Conservation (phyloP, 1,139 yeast species). For the Hansenula sp. region DNA sequence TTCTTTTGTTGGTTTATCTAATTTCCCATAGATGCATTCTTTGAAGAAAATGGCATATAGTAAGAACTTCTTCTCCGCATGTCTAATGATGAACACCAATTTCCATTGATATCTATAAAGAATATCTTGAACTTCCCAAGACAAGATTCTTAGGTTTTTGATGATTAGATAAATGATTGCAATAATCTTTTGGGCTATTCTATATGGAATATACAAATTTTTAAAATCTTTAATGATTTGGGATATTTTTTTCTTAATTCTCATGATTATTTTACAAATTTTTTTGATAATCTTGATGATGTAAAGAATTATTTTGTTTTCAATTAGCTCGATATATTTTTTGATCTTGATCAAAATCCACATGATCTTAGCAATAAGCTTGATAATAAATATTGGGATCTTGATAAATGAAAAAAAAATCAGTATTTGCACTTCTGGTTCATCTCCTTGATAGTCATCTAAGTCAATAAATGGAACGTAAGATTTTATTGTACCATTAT, state of each 20-base stretch:
- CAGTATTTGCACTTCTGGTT: slow-evolving; percentile 2
- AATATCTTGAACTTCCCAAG: slow-evolving; percentile 12
- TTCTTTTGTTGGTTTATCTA: slow-evolving; percentile 7
- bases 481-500: background rate
- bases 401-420: slow-evolving; percentile 1
- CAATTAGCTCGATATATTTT: slow-evolving; percentile 7
- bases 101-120: slow-evolving; percentile 15
- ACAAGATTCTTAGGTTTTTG: slow-evolving; percentile 6
- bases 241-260: slow-evolving; percentile 4
- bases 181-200: slow-evolving; percentile 3
- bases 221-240: background rate
- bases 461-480: slow-evolving; percentile 7
- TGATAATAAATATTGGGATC: slow-evolving; percentile 6
- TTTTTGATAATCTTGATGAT: slow-evolving; percentile 7
- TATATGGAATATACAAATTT: background rate
- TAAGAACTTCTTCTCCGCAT: slow-evolving; percentile 8
- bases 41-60: slow-evolving; percentile 9
- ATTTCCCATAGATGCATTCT: slow-evolving; percentile 7
- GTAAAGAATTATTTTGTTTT: slow-evolving; percentile 6
- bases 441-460: slow-evolving; percentile 2
- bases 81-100: slow-evolving; percentile 7
- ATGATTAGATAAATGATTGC: slow-evolving; percentile 5
- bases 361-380: slow-evolving; percentile 8
- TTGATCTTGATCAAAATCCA: slow-evolving; percentile 8
- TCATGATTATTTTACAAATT: slow-evolving; percentile 3